phyloP scores from a whole-genome alignment of 495 filamentous ascomycete species.

The Lophium mytilinum region DNA sequence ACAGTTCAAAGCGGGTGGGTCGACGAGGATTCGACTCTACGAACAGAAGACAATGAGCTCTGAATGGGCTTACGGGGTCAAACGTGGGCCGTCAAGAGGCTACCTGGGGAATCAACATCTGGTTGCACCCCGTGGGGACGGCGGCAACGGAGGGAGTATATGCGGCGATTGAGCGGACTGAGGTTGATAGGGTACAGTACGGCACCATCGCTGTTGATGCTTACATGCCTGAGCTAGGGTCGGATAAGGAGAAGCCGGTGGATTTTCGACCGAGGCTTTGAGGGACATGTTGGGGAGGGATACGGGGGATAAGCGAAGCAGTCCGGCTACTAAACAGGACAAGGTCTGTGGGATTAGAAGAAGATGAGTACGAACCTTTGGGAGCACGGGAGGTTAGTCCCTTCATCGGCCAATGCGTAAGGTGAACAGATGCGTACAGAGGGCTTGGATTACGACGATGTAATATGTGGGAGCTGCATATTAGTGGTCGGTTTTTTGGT shows the following conservation, averaged over 20 bases:
- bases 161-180: background rate
- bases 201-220: background rate
- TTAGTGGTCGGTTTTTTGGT: no score
- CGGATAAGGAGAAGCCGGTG: background rate
- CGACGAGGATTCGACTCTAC: background rate
- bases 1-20: slow-evolving; percentile 1
- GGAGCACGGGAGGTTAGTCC: no score
- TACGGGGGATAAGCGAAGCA: no score
- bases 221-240: background rate
- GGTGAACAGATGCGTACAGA: no score
- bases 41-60: background rate
- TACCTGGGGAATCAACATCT: background rate
- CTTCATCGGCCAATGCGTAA: no score
- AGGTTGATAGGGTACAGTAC: background rate
- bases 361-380: no score
- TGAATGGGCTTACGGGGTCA: no score
- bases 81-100: background rate
- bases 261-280: background rate
- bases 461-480: no score
- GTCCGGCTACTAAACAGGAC: no score
- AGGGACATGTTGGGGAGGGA: background rate
- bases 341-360: no score
- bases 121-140: background rate
- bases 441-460: no score
- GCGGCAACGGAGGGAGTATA: background rate